Evolutionary conservation across 2,329 filamentous ascomycete genomes (phyloP).

Genomic region (Colletotrichum eleusines): DNA sequence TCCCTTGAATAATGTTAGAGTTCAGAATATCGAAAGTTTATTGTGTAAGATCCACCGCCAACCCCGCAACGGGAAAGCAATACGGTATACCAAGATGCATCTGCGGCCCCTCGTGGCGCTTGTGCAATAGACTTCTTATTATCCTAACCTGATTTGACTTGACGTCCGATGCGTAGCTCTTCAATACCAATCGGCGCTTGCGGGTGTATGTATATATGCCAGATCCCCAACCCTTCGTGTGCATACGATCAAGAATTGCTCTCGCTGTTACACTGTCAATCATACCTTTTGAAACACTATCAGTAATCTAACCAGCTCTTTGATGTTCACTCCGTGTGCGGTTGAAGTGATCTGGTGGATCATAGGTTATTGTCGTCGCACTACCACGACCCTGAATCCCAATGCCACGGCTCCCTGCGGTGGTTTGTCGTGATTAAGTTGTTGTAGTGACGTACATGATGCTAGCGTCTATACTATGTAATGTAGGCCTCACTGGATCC

Average conservation of each 20-base stretch:
- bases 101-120: too few species aligned
- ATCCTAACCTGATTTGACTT: too few species aligned
- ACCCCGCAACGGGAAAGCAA: too few species aligned
- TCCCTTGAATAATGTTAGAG: too few species aligned
- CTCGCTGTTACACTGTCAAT: too few species aligned
- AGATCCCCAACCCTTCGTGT: background rate
- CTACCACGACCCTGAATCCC: background rate
- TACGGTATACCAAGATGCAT: too few species aligned
- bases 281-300: background rate
- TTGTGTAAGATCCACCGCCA: background rate
- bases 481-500: background rate
- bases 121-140: background rate
- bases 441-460: background rate
- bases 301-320: background rate
- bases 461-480: background rate
- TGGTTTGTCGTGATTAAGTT: background rate
- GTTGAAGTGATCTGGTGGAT: background rate
- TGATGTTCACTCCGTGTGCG: background rate
- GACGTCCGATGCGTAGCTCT: background rate
- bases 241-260: background rate
- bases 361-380: background rate
- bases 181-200: too few species aligned
- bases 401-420: background rate
- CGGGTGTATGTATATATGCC: too few species aligned
- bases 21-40: background rate